Evolutionary conservation across 1,139 yeast species (phyloP).

Genomic region (Hyphopichia fennica): DNA sequence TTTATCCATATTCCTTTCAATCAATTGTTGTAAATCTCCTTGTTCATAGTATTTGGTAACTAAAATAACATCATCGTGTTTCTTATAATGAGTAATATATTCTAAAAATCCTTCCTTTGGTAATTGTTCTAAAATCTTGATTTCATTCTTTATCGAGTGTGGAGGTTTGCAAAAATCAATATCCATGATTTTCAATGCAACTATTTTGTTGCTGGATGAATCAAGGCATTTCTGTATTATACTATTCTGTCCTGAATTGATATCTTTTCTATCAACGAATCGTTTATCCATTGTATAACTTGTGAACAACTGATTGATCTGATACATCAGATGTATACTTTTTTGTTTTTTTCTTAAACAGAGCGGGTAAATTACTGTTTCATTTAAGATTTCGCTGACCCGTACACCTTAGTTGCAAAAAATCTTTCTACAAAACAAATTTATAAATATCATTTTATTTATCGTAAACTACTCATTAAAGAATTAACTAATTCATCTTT

Average conservation of each 20-base stretch:
- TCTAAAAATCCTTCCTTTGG: slow-evolving; percentile 13
- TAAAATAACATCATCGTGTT: slow-evolving; percentile 34
- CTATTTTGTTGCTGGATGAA: slow-evolving; percentile 9
- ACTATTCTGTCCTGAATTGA: slow-evolving; percentile 40
- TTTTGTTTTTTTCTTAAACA: too few relatives aligned
- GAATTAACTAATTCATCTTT: not conserved
- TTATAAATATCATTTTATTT: too few relatives aligned
- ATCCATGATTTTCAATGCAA: slow-evolving; percentile 43
- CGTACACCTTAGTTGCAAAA: too few relatives aligned
- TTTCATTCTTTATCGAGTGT: slow-evolving; percentile 37
- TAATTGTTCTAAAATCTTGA: slow-evolving; percentile 24
- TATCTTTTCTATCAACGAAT: slow-evolving; percentile 19
- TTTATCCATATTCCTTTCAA: slow-evolving; percentile 15
- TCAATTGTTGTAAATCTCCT: slow-evolving; percentile 24
- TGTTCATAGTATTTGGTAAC: slow-evolving; percentile 33
- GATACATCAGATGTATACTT: not conserved
- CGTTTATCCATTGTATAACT: not conserved
- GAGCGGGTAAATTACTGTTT: too few relatives aligned
- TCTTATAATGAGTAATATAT: slow-evolving; percentile 18
- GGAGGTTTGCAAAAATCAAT: slow-evolving; percentile 38
- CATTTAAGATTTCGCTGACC: too few relatives aligned
- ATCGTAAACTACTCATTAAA: not conserved
- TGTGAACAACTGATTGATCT: too few relatives aligned
- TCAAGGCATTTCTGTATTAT: slow-evolving; percentile 30
- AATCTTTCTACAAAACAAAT: too few relatives aligned